A percentile compares a stretch with the other conserved stretches of the same genome.
phyloP scores from a whole-genome alignment of 1,284 basidiomycete genomes.

The Pholiota adiposa region DNA sequence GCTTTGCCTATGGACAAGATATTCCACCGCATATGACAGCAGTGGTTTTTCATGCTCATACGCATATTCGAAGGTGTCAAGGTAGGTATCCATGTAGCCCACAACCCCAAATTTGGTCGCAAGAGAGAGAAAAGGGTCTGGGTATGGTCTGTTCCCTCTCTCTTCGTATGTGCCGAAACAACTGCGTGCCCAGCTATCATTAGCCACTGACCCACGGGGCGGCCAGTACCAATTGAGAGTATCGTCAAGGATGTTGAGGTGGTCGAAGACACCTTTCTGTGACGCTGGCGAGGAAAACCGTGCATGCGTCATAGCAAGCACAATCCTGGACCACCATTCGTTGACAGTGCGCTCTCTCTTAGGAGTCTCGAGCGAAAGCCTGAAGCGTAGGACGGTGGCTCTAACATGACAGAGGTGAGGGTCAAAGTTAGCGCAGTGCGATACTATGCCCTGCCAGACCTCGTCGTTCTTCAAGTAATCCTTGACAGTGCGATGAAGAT shows the following conservation, averaged over 20 bases:
- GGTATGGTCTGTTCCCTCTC: constrained; percentile 4
- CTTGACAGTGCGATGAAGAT: constrained; percentile 16
- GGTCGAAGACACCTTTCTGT: constrained; percentile 6
- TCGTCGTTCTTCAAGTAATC: constrained; percentile 4
- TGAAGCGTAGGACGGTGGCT: constrained; percentile 1
- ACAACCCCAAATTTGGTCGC: constrained; percentile 14
- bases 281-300: background rate
- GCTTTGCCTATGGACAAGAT: constrained; percentile 12
- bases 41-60: constrained; percentile 14
- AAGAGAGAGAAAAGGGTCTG: constrained; percentile 15
- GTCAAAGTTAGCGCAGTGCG: constrained; percentile 1
- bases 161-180: constrained; percentile 16
- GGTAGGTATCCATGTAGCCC: constrained; percentile 8
- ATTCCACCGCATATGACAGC: constrained; percentile 14
- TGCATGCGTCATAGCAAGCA: constrained; percentile 15
- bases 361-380: constrained; percentile 1
- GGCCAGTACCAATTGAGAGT: constrained; percentile 17
- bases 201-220: constrained; percentile 8
- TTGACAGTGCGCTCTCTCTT: constrained; percentile 10
- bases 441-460: constrained; percentile 9
- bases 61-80: constrained; percentile 14
- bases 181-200: constrained; percentile 14
- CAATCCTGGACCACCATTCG: constrained; percentile 11
- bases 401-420: constrained; percentile 10
- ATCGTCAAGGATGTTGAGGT: constrained; percentile 13